Base-by-base conservation (phyloP, 495 filamentous ascomycete species). In the Podospora fimiseda region DNA sequence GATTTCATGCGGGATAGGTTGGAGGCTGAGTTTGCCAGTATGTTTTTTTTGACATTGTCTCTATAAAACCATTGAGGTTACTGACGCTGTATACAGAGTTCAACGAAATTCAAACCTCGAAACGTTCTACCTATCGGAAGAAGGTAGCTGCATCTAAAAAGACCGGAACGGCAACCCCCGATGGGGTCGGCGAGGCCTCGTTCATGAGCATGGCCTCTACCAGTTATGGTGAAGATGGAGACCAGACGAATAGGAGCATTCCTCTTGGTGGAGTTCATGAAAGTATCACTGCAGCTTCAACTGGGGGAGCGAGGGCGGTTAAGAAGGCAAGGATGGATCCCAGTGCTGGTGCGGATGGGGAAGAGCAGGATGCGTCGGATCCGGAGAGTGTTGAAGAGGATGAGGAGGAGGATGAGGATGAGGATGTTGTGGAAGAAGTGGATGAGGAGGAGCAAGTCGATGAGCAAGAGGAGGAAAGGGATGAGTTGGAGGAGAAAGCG, bases 1-100 rank as follows among this genome's bases (percentile, higher is more conserved):
- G 85, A 83, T 18, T 80, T 80, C 36, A 91, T 96, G 69, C 76
- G 83, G 2, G 74, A 80, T 18, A 70, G 80, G 7, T 61, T 84
- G 4, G 79, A 84, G 60, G 80, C 79, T 5, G 82, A 86, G 65
- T 77, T 84, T 55, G 67, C 71, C n/a, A 81, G 78, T 83, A 57
- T 24, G 76, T 69, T 16, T 39, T 33, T 9, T 14, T 13, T 18
- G 30, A 18, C 37, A 4, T 37, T 36, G 11, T 19, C 43, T 21
- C 24, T 19, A 3, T 11, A n/a, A n/a, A n/a, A n/a, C n/a, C n/a
- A n/a, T n/a, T n/a, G n/a, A n/a, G n/a, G n/a, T n/a, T n/a, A n/a
- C 19, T 18, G 1, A 19, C 33, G 2, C 19, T 50, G 13, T 4
- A 19, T 23, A 4, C 44, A 80, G 77, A 79, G 51, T 80, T 78